Evolutionary conservation across 1,284 basidiomycete species (phyloP).

Genomic region (Sporisorium scitamineum): DNA sequence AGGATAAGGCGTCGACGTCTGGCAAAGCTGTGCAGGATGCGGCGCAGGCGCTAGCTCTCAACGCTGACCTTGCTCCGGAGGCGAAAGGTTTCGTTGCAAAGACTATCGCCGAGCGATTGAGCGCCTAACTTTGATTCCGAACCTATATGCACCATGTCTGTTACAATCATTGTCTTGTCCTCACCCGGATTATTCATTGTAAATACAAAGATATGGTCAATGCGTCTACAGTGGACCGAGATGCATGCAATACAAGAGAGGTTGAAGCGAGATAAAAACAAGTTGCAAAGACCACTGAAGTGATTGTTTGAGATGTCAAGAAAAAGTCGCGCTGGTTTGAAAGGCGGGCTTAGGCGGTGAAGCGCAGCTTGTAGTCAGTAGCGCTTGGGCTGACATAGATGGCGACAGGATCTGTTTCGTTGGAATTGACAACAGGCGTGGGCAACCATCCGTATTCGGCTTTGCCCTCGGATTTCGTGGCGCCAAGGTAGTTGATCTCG

Average conservation of each 20-base stretch:
- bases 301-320: too few relatives aligned
- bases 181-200: neutral
- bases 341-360: too few relatives aligned
- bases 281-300: too few relatives aligned
- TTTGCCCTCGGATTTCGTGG: neutral
- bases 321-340: too few relatives aligned
- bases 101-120: constrained; percentile 27
- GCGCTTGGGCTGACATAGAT: constrained; percentile 2
- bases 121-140: constrained; percentile 4
- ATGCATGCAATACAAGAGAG: too few relatives aligned
- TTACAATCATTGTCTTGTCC: neutral
- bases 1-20: constrained; percentile 1
- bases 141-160: too few relatives aligned
- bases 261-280: too few relatives aligned
- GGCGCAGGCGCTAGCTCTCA: constrained; percentile 33
- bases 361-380: constrained; percentile 11
- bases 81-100: constrained; percentile 32
- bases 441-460: constrained; percentile 1
- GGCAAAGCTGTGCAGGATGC: constrained; percentile 30
- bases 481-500: constrained; percentile 15
- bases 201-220: too few relatives aligned
- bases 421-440: neutral
- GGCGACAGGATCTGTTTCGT: neutral
- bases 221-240: too few relatives aligned
- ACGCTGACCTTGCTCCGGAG: constrained; percentile 31